phyloP scores from a whole-genome alignment of 257 asterid species.

The Ajuga chamaepitys region DNA sequence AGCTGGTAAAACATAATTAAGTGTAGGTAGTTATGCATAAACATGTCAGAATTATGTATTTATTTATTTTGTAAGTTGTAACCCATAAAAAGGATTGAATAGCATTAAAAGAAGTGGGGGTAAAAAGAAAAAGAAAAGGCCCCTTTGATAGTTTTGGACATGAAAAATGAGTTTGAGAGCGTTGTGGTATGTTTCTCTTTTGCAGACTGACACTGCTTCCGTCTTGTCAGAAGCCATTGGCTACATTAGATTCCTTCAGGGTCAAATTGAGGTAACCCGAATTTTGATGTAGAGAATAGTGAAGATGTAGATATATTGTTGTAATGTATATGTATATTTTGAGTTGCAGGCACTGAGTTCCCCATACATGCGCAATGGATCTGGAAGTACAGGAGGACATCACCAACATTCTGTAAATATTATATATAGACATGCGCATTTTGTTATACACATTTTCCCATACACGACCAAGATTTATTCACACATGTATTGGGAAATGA shows the following conservation, averaged over 20 bases:
- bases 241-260: conserved; percentile 90
- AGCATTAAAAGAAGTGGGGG: neutral
- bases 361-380: conserved; percentile 50
- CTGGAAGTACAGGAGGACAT: conserved; percentile 41
- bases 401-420: conserved; percentile 53
- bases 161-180: conserved; percentile 28
- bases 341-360: conserved; percentile 55
- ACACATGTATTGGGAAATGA: conserved; percentile 26
- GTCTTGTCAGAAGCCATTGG: conserved; percentile 97
- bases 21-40: too few relatives aligned
- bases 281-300: too few relatives aligned
- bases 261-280: conserved; percentile 77
- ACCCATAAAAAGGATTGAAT: conserved; percentile 20
- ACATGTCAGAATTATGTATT: too few relatives aligned
- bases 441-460: conserved; percentile 43
- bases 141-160: neutral
- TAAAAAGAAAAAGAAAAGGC: neutral
- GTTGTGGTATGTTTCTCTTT: conserved; percentile 51
- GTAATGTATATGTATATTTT: neutral
- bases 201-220: conserved; percentile 99
- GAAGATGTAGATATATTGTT: too few relatives aligned
- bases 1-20: too few relatives aligned
- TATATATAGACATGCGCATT: conserved; percentile 11
- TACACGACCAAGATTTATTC: conserved; percentile 27
- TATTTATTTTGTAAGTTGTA: conserved; percentile 18